Conservation (phyloP, 1,284 basidiomycete species). For the Cryptococcus sp. region DNA sequence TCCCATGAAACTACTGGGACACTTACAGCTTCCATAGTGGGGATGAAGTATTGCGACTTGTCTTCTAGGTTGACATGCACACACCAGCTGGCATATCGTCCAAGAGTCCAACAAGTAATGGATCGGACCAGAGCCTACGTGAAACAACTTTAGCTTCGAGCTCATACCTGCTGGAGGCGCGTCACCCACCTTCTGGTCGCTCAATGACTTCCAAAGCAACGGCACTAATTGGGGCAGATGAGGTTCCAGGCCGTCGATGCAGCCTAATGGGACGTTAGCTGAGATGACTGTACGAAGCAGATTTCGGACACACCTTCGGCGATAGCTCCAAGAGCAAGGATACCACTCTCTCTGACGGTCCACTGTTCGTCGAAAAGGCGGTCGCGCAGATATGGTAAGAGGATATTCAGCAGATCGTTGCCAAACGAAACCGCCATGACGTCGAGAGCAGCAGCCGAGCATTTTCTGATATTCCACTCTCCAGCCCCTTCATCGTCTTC, state of each 20-base stretch:
- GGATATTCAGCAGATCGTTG: constrained; percentile 79
- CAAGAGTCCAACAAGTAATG: constrained; percentile 98
- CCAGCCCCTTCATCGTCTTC: constrained; percentile 97
- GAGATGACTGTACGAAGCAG: background rate
- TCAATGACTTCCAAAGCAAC: constrained; percentile 85
- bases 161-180: background rate
- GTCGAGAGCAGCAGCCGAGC: constrained; percentile 95
- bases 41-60: constrained; percentile 88
- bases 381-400: constrained; percentile 87
- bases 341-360: constrained; percentile 92
- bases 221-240: constrained; percentile 91
- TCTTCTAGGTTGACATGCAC: constrained; percentile 74
- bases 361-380: constrained; percentile 93
- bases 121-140: constrained; percentile 88
- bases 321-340: constrained; percentile 94
- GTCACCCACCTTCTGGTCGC: constrained; percentile 77
- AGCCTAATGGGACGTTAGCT: constrained; percentile 61
- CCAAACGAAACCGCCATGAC: constrained; percentile 93
- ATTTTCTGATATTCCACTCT: constrained; percentile 98
- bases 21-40: constrained; percentile 95
- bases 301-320: constrained; percentile 73
- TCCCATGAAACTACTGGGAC: background rate
- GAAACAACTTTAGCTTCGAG: background rate
- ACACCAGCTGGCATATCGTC: constrained; percentile 97
- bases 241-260: constrained; percentile 92